Conservation (phyloP, 2,329 filamentous ascomycete species). For the Zasmidium angulare region DNA sequence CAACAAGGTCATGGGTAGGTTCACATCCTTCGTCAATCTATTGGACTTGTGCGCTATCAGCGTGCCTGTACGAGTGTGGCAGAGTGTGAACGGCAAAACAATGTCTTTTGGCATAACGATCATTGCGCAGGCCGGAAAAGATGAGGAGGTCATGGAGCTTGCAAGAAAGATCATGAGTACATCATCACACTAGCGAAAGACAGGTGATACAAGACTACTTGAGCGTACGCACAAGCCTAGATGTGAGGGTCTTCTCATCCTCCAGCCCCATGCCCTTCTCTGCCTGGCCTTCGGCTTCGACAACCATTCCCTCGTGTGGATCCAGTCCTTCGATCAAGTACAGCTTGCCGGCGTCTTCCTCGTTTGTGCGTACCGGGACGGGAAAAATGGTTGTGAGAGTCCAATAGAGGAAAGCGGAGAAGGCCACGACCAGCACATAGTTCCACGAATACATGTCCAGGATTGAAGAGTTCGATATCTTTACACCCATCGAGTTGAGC, state of each 20-base stretch:
- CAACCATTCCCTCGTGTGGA: not conserved
- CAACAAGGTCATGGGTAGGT: not conserved
- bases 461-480: not conserved
- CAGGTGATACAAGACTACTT: not conserved
- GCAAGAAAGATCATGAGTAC: not conserved
- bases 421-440: slow-evolving; percentile 5
- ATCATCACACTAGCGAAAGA: too few species aligned
- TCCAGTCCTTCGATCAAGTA: slow-evolving; percentile 6
- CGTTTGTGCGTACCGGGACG: not conserved
- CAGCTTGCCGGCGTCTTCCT: slow-evolving; percentile 6
- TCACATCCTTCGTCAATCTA: not conserved
- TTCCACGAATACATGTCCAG: slow-evolving; percentile 11
- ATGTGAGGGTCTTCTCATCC: not conserved
- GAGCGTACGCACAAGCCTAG: not conserved
- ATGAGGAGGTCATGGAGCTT: not conserved
- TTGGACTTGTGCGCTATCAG: not conserved
- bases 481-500: not conserved
- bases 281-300: not conserved
- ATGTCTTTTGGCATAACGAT: not conserved
- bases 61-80: not conserved
- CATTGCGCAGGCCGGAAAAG: not conserved
- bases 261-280: not conserved
- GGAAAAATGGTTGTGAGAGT: slow-evolving; percentile 1
- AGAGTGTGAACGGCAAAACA: not conserved
- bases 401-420: slow-evolving; percentile 7